These are phyloP conservation scores for Boletus rubropictus DNA, from an alignment of 768 basidiomycete species.

Conservation along the genomic window DNA sequence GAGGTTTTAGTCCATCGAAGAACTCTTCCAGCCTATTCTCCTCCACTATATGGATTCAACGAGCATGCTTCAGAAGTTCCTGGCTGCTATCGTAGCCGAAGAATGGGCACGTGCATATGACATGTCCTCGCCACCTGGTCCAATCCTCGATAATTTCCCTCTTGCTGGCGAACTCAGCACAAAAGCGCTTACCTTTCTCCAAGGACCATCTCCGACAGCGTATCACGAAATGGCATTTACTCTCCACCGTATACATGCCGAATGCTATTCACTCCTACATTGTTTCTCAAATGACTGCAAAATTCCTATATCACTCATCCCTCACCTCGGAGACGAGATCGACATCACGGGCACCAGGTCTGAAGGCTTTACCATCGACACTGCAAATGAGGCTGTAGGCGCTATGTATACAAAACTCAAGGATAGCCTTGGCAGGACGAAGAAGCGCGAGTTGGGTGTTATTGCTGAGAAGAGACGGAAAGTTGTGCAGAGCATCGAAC, in stretches of 20 bases:
- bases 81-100: conserved; percentile 80
- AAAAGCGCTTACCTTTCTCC: conserved; percentile 69
- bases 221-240: conserved; percentile 90
- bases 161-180: conserved; percentile 63
- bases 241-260: conserved; percentile 71
- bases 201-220: conserved; percentile 64
- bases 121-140: conserved; percentile 24
- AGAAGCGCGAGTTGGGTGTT: conserved; percentile 67
- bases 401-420: conserved; percentile 69
- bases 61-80: conserved; percentile 86
- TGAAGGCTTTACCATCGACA: conserved; percentile 73
- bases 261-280: conserved; percentile 75
- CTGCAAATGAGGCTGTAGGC: conserved; percentile 67
- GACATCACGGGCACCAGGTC: conserved; percentile 62
- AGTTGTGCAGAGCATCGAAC: conserved; percentile 65
- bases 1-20: conserved; percentile 42
- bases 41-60: conserved; percentile 77
- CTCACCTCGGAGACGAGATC: conserved; percentile 69
- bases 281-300: conserved; percentile 86
- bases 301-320: conserved; percentile 72
- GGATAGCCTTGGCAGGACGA: conserved; percentile 65
- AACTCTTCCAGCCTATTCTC: conserved; percentile 71
- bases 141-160: conserved; percentile 50
- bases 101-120: conserved; percentile 79
- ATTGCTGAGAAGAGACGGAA: conserved; percentile 73